Evolutionary conservation across 2,329 filamentous ascomycete genomes (phyloP), one percentile per base, ranked within the genome.

Genomic region (Ceratocystis albifundus): DNA sequence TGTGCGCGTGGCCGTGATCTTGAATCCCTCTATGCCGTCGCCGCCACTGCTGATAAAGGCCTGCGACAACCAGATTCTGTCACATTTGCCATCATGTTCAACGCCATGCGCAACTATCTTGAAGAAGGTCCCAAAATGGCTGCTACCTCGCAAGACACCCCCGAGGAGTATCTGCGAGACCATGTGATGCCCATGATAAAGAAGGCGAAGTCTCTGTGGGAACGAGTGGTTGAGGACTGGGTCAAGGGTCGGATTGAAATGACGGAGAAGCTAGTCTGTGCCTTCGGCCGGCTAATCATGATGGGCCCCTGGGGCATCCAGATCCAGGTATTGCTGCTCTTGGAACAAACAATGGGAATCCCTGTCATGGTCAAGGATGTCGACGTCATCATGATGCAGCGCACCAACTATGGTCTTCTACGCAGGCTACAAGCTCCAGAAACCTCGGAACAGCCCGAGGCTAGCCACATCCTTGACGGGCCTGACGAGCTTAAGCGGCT

Each of bases 71-170:
- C 92, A 2, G 95, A 75, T 75, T 79, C 70, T 71, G 82, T 65
- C 61, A 96, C 93, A 0, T 99, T 90, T 73, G 89, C 88, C 0
- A 91, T 85, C 59, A 88, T 99, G 68, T 74, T 99, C 64, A 88
- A 91, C 71, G 89, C 88, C 2, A 81, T 97, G 62, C 82, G 84
- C 61, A 75, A 78, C 55, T 74, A 79, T 46, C 74, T 77, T 10
- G 72, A 75, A 72, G 32, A 65, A n/a, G 62, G 64, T 15, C 66
- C 64, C 1, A 62, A 46, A 10, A 64, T 68, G 22, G 20, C 55
- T 6, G 41, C 41, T 5, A 48, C 57, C 17, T 20, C 36, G 6
- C 69, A 74, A 65, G 69, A 74, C 55, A 70, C 69, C 15, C 30
- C 71, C 36, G 55, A 48, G 1, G 61, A 66, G 46, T 61, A 66